Conservation (phyloP, 345 rosid species). For the Eucalyptus polyanthemos region DNA sequence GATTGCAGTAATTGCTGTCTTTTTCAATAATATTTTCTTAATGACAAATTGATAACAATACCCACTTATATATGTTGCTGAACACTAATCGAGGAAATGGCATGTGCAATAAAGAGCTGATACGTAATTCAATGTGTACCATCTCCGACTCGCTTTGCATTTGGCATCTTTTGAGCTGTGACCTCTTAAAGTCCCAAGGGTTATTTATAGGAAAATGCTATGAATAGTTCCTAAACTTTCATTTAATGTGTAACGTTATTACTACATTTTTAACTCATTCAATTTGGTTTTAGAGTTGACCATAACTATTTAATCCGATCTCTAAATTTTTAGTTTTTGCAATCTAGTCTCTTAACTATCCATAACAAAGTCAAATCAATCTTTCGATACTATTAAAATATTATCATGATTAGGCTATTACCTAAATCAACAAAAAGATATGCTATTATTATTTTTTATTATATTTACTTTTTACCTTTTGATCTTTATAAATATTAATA, state of each 20-base stretch:
- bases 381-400: neutral
- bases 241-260: neutral
- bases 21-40: neutral
- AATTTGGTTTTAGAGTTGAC: neutral
- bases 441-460: neutral
- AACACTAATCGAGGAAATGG: neutral
- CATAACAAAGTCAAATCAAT: neutral
- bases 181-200: neutral
- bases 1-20: neutral
- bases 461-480: neutral
- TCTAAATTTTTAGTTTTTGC: neutral
- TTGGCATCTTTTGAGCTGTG: neutral
- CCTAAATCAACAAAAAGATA: neutral
- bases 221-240: fast-evolving
- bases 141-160: neutral
- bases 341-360: neutral
- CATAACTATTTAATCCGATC: neutral
- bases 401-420: neutral
- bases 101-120: neutral
- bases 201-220: neutral
- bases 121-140: neutral
- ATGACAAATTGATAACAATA: neutral
- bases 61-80: neutral
- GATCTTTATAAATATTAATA: neutral
- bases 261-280: neutral